Evolutionary conservation across 2,329 filamentous ascomycete genomes (phyloP).

Genomic region (Pyrenophora tritici-repentis): DNA sequence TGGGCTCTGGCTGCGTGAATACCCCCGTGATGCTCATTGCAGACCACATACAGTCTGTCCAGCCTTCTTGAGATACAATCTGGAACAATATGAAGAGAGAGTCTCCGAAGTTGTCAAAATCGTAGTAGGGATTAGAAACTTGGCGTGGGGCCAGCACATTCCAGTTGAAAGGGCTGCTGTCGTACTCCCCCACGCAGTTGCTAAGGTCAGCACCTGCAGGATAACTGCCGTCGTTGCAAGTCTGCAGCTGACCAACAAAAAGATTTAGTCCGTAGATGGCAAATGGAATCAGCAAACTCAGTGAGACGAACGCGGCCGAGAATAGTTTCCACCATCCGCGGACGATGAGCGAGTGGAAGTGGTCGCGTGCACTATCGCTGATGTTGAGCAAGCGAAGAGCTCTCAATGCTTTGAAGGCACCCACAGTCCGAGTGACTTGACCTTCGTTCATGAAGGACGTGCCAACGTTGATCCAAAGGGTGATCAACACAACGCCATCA

Average conservation of each 20-base stretch:
- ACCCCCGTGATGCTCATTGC: conserved; percentile 80
- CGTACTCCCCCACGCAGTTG: conserved; percentile 85
- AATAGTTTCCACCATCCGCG: conserved; percentile 93
- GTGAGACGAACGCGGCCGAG: conserved; percentile 89
- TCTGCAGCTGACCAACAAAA: conserved; percentile 79
- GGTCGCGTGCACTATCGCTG: conserved; percentile 92
- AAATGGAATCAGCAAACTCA: conserved; percentile 93
- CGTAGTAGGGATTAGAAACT: conserved; percentile 80
- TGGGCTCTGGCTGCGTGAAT: conserved; percentile 72
- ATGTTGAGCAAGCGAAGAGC: conserved; percentile 91
- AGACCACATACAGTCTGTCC: conserved; percentile 89
- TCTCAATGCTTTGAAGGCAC: conserved; percentile 94
- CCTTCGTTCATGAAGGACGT: conserved; percentile 82
- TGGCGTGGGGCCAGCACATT: conserved; percentile 80
- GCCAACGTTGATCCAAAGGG: conserved; percentile 91
- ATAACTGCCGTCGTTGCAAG: conserved; percentile 74
- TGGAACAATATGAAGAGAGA: conserved; percentile 97
- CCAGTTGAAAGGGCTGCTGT: conserved; percentile 80
- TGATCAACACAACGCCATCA: conserved; percentile 86
- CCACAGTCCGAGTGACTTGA: conserved; percentile 84
- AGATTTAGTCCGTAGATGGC: conserved; percentile 94
- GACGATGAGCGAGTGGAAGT: conserved; percentile 95
- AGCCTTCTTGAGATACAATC: conserved; percentile 98
- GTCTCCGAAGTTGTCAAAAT: conserved; percentile 93
- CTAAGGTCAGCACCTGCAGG: conserved; percentile 61